Percentiles rank a stretch among this genome's conserved stretches.
These are phyloP conservation scores for Phascolomyces articulosus DNA, from an alignment of 371 early-diverging fungal genomes.

Conservation along the genomic window DNA sequence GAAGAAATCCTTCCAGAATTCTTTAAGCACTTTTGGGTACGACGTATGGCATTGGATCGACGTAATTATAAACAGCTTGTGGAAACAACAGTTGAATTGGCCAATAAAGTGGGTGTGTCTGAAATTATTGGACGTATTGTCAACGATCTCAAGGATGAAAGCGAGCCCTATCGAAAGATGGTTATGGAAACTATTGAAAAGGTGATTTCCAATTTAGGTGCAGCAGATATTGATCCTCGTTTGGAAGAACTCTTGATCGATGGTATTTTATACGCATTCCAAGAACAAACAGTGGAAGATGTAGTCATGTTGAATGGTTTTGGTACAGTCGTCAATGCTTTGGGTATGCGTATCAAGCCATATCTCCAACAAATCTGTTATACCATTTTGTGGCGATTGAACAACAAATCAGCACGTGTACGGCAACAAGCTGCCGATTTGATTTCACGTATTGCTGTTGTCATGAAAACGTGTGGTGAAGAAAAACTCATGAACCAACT, in stretches of 20 bases:
- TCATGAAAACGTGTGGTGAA: slow-evolving; percentile 93
- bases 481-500: slow-evolving; percentile 93
- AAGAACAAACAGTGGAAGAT: slow-evolving; percentile 94
- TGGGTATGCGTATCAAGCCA: slow-evolving; percentile 88
- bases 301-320: slow-evolving; percentile 94
- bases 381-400: slow-evolving; percentile 94
- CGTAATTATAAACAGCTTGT: slow-evolving; percentile 92
- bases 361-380: slow-evolving; percentile 93
- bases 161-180: slow-evolving; percentile 95
- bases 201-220: slow-evolving; percentile 80
- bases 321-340: slow-evolving; percentile 90
- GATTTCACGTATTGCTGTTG: slow-evolving; percentile 91
- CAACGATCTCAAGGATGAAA: slow-evolving; percentile 93
- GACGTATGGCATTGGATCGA: slow-evolving; percentile 95
- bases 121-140: slow-evolving; percentile 88
- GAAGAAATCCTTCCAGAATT: slow-evolving; percentile 92
- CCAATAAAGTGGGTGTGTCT: slow-evolving; percentile 91
- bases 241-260: slow-evolving; percentile 93
- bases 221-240: slow-evolving; percentile 89
- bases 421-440: slow-evolving; percentile 98
- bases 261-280: slow-evolving; percentile 96
- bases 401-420: slow-evolving; percentile 95
- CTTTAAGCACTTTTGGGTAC: slow-evolving; percentile 97
- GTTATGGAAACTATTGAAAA: slow-evolving; percentile 95
- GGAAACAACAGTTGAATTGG: slow-evolving; percentile 94